These are phyloP conservation scores for Meyerozyma smithsonii DNA, from an alignment of 1,139 yeast genomes.

Conservation along the genomic window DNA sequence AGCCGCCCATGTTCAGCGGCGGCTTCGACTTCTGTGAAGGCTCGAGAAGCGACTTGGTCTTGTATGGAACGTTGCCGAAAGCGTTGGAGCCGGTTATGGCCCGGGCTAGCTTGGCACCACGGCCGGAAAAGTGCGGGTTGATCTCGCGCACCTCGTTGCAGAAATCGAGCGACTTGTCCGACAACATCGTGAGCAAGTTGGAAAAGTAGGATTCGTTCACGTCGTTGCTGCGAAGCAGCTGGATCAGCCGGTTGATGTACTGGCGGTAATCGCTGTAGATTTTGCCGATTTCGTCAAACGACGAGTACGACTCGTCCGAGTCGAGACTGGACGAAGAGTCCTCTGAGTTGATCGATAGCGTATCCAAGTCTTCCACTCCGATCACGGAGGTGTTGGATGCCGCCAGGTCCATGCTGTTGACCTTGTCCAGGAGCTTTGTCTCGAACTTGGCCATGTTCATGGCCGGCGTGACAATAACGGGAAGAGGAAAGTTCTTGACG, in stretches of 20 bases:
- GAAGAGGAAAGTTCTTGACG: conserved; percentile 62
- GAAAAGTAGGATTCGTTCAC: conserved; percentile 28
- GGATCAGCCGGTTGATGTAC: conserved; percentile 19
- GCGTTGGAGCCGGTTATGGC: conserved; percentile 43
- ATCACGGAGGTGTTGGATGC: conserved; percentile 1
- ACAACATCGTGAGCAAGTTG: conserved; percentile 27
- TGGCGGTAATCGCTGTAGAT: conserved; percentile 26
- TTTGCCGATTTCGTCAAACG: conserved; percentile 37
- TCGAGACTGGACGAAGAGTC: conserved; percentile 15
- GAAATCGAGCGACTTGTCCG: conserved; percentile 34
- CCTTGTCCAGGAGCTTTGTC: conserved; percentile 18
- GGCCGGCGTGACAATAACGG: conserved; percentile 66
- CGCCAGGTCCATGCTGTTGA: conserved; percentile 14
- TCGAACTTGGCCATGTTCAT: conserved; percentile 57
- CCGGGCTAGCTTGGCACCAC: conserved; percentile 43
- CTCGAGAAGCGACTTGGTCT: conserved; percentile 37
- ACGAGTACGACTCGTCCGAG: conserved; percentile 31
- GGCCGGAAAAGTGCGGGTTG: conserved; percentile 39
- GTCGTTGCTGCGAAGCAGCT: conserved; percentile 13
- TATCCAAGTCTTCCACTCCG: conserved; percentile 8
- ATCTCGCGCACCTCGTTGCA: conserved; percentile 35
- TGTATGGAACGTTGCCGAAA: conserved; percentile 37
- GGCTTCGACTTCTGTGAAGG: conserved; percentile 23
- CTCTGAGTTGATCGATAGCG: conserved; percentile 20
- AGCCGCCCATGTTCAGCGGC: conserved; percentile 14